Evolutionary conservation across 2,329 filamentous ascomycete genomes (phyloP), one percentile per base, ranked within the genome.

Genomic region (Phaeoacremonium minimum): DNA sequence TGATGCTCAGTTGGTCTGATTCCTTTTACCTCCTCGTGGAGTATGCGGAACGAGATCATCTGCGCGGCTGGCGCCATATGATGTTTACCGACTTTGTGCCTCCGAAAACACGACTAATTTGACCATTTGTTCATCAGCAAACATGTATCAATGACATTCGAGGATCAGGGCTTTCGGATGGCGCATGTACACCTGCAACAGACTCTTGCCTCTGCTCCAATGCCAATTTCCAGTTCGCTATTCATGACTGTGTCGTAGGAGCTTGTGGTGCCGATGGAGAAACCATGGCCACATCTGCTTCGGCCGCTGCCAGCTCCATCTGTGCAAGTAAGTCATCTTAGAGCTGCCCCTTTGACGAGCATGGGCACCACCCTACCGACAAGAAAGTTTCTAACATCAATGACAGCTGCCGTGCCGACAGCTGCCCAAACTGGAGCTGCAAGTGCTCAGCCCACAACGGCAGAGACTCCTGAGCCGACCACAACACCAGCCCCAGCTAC

Each of bases 141-240:
- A 17, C 18, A 22, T 38, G 37, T 16, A 38, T 38, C 32, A 18
- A 38, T 28, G 35, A 34, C 18, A 38, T 38, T 31, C 17, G 33
- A 26, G n/a, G n/a, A 38, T 28, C n/a, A 35, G 31, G 3, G 20
- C 36, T 26, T 9, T n/a, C 22, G 9, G 9, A n/a, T 26, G 9
- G 22, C 15, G 35, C 35, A 13, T 41, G 38, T 19, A 36, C 41
- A 15, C 42, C 42, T 8, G 38, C 42, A 15, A 44, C 38, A 7
- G 33, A 37, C 13, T 30, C 36, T 29, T 55, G 52, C 35, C 30
- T 55, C 12, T 55, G 52, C 37, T 37, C 38, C n/a, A 44, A 43
- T 4, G 12, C 17, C 16, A 36, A 43, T 15, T 55, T 43, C 22
- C 22, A 31, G 14, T 36, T 37, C 12, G 38, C 32, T 15, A 43